Base-by-base conservation (phyloP, 1,284 basidiomycete species). In the Tausonia pullulans region DNA sequence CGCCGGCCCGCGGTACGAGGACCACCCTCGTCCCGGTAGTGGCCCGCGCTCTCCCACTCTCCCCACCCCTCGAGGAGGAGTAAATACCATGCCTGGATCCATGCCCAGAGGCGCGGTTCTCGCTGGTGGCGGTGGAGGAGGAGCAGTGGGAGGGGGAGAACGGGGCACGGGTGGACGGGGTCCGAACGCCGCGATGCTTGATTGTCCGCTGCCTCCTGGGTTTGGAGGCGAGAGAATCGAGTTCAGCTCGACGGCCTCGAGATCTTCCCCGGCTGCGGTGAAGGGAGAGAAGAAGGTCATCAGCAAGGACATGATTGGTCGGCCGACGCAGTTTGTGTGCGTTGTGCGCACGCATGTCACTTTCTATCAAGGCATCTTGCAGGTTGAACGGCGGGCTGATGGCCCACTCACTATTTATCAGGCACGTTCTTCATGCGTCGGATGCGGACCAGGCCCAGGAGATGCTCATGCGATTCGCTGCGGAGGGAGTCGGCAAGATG, bases 391-490 rank as follows among this genome's bases (percentile, higher is more conserved):
- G 51, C 7, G 51, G 51, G n/a, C 7, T 11, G n/a, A 7, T 64
- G 62, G 69, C 2, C 27, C 27, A 27, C 27, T 27, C 27, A 2
- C 27, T 27, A 27, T 57, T 68, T 58, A 63, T 48, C 71, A 94
- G 91, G 60, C 94, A 97, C 76, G 82, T 95, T 67, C 86, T 94
- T 39, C 93, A 97, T 77, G 91, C 94, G 16, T 93, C 90, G 65
- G 90, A 95, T 75, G 89, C 85, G 39, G 90, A 92, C 76, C 90
- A 97, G 75, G 86, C 90, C 44, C 88, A 90, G 73, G 90, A 88
- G 45, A 82, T 97, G 65, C 83, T 97, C 62, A 85, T 83, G 69
- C 81, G 90, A 67, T 96, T 94, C 93, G 87, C 88, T 48, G 85
- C 88, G 57, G 92, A 97, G 75, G 88, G 90, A 48, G 78, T 93